Evolutionary conservation across 148 eudicot genomes (phyloP), one percentile per base, ranked within the genome.

Genomic region (Nyssa sinensis): DNA sequence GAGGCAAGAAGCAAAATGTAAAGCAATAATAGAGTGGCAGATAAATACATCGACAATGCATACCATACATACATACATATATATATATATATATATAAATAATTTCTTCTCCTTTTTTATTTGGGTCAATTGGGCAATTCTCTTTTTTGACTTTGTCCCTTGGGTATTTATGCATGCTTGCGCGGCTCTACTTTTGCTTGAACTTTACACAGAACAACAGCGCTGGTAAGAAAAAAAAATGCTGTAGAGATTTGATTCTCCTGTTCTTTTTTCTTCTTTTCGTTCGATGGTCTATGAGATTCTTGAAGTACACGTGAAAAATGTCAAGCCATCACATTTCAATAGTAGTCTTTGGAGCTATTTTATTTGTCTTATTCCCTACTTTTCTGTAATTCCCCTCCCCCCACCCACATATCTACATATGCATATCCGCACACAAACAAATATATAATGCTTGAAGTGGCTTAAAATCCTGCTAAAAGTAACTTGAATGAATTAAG

Each of bases 221-320:
- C 23, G 57, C 10, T 17, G 35, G 24, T 5, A 66, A 55, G 59
- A 39, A 60, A 32, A 53, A 72, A 53, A 72, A 73, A n/a, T 24
- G 73, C 71, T 79, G 75, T 76, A 61, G 72, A 74, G 72, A 69
- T 75, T 74, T 82, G 66, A 66, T 67, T 71, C 71, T 72, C 12
- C 34, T 65, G 37, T 66, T 79, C 31, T 49, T 67, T 80, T 74
- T 64, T 41, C 75, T 39, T 67, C 49, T 30, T 67, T 75, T 51
- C 21, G n/a, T 59, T 31, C 69, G 61, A 32, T 59, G 34, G 64
- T 27, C 41, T 31, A 66, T 37, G 19, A 75, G 58, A 62, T 76
- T 59, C 39, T 44, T 27, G 10, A 21, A 16, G 60, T 27, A 62
- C 74, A 62, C 35, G 16, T 25, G 64, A n/a, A 70, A 77, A 61